Base-by-base conservation (phyloP, 371 early-diverging fungal species). In the Sporodiniella umbellata region DNA sequence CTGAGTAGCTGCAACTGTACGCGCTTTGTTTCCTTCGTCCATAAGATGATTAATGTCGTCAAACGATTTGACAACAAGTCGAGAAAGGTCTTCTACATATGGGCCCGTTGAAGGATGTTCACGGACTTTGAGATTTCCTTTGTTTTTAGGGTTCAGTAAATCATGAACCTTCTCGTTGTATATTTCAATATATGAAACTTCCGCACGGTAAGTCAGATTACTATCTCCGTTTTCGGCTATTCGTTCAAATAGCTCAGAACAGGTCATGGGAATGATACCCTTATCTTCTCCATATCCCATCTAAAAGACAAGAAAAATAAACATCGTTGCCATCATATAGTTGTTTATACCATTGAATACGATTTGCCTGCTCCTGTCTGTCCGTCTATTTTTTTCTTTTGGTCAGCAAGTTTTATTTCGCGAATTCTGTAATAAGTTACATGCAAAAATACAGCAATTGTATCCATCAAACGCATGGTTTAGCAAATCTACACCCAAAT, bases 141-240 rank as follows among this genome's bases (percentile, higher is more conserved):
- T 86, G 47, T 86, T 83, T 53, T 80, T 80, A 7, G 92, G 89
- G 56, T 85, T 90, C 38, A 98, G 67, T 24, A 99, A 67, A 78
- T 98, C 97, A n/a, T 89, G 85, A 8, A 98, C 93, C 42, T 88
- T 83, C 62, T 99, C 99, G 66, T 86, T 87, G 53, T 87, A 83
- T 44, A 87, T 86, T 62, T 90, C 93, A 66, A 94, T 83, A 54
- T 92, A 95, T 12, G 87, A 85, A 8, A 93, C 93, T 60, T 92
- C 86, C 4, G 91, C 90, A 39, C 81, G 70, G 56, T 79, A 89
- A 11, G 80, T 76, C 17, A 83, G 47, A 15, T 72, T 77, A 23
- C 64, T 56, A 19, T 78, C 76, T 3, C 48, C 65, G 35, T 65
- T 79, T 23, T 57, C 51, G 10, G 62, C 62, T 42, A 89, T 87